Conservation (phyloP, 106 monocot genomes). For the Allium fistulosum region DNA sequence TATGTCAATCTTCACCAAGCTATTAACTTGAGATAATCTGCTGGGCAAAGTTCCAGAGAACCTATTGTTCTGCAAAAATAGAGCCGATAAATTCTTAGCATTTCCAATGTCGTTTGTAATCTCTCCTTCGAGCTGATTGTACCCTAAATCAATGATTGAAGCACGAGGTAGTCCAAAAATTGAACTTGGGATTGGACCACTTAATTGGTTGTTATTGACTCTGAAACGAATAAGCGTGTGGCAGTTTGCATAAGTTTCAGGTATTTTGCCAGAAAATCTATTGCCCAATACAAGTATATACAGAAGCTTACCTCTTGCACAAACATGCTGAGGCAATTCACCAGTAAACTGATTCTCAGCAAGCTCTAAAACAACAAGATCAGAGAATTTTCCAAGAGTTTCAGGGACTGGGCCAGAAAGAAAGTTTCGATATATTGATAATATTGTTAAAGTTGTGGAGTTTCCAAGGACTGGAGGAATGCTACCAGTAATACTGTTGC, state of each 20-base stretch:
- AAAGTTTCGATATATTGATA: conserved; percentile 70
- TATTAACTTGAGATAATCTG: conserved; percentile 43
- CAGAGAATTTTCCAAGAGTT: conserved; percentile 51
- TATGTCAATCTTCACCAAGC: conserved; percentile 77
- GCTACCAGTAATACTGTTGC: conserved; percentile 62
- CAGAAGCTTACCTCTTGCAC: conserved; percentile 42
- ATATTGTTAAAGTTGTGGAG: conserved; percentile 55
- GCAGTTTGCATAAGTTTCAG: conserved; percentile 52
- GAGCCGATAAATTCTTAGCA: conserved; percentile 67
- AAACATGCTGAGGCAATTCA: conserved; percentile 45
- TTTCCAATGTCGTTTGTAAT: conserved; percentile 43
- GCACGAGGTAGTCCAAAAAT: conserved; percentile 62
- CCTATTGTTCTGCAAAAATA: conserved; percentile 66
- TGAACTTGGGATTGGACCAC: conserved; percentile 40
- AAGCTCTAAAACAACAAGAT: conserved; percentile 60
- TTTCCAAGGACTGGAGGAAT: conserved; percentile 59
- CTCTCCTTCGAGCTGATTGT: conserved; percentile 60
- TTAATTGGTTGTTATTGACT: conserved; percentile 56
- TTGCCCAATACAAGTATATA: conserved; percentile 68
- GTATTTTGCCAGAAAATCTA: conserved; percentile 52
- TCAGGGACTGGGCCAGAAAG: conserved; percentile 62
- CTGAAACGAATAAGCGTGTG: conserved; percentile 62
- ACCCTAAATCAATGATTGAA: conserved; percentile 72
- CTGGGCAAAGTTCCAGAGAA: conserved; percentile 53
- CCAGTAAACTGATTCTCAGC: conserved; percentile 80